These are phyloP conservation scores for Aegilops sharonensis DNA, from an alignment of 176 grass and related monocot species.

Conservation along the genomic window DNA sequence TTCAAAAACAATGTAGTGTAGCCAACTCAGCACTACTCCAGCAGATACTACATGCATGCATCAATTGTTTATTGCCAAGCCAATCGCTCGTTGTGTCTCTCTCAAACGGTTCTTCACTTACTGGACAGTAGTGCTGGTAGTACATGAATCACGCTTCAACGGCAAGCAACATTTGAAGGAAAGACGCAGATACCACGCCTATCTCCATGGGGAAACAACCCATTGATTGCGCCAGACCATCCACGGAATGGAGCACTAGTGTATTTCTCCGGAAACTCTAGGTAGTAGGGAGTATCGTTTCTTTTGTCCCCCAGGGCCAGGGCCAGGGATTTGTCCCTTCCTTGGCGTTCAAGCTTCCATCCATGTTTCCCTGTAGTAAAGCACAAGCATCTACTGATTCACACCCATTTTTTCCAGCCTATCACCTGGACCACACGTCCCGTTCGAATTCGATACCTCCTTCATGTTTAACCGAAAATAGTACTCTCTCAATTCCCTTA, in stretches of 20 bases:
- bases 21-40: conserved; percentile 5
- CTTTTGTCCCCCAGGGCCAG: not conserved
- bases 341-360: conserved; percentile 42
- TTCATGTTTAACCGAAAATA: not conserved
- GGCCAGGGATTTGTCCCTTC: conserved; percentile 51
- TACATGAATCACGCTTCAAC: too few species aligned
- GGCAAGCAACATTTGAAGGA: not conserved
- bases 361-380: conserved; percentile 39
- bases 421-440: conserved; percentile 25
- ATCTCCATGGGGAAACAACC: conserved; percentile 12
- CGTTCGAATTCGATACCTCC: not conserved
- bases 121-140: too few species aligned
- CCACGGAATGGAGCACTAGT: not conserved
- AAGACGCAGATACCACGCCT: not conserved
- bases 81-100: not conserved
- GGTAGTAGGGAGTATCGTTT: not conserved
- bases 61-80: not conserved
- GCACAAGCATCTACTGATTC: conserved; percentile 52
- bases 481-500: not conserved
- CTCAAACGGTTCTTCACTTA: not conserved
- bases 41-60: conserved; percentile 28
- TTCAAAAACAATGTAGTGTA: conserved; percentile 22
- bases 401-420: not conserved
- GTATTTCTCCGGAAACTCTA: not conserved
- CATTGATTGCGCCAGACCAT: not conserved